A percentile compares a stretch with the other conserved stretches of the same genome.
Evolutionary conservation across 202 grass and related monocot genomes (phyloP).

Genomic region (Schoenoplectus tabernaemontani): DNA sequence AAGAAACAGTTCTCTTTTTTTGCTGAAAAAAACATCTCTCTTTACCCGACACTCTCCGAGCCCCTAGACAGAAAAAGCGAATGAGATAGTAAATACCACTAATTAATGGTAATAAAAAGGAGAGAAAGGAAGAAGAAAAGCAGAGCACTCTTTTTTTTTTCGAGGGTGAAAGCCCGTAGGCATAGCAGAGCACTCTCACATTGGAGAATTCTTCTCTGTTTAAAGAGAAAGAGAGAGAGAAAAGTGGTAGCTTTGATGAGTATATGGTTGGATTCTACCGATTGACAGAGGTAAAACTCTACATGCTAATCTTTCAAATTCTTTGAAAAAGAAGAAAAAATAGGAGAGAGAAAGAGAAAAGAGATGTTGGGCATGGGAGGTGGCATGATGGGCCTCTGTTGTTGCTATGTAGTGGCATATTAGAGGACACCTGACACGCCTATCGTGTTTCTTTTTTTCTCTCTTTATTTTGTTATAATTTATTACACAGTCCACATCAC

Average conservation of each 20-base stretch:
- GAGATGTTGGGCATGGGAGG: constrained; percentile 49
- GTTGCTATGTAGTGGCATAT: constrained; percentile 5
- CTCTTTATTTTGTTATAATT: constrained; percentile 29
- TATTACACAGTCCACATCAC: background rate
- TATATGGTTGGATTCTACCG: background rate
- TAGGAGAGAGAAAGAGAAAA: background rate
- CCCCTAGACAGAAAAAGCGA: background rate
- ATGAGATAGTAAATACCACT: background rate
- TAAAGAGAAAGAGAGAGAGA: background rate
- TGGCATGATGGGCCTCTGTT: constrained; percentile 45
- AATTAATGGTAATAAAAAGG: constrained; percentile 22
- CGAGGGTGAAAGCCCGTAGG: too few relatives aligned
- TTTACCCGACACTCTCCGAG: background rate
- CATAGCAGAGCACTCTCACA: background rate
- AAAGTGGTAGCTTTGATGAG: background rate
- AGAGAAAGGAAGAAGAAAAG: background rate
- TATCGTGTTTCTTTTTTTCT: constrained; percentile 27
- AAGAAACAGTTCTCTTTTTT: constrained; percentile 8
- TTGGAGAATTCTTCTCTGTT: constrained; percentile 10
- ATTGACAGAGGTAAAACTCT: constrained; percentile 16
- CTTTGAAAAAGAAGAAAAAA: background rate
- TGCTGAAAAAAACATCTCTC: background rate
- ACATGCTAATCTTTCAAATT: background rate
- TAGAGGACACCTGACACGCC: constrained; percentile 49
- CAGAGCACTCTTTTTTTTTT: background rate